phyloP scores from a whole-genome alignment of 2,329 filamentous ascomycete genomes.

The Colletotrichum lindemuthianum region DNA sequence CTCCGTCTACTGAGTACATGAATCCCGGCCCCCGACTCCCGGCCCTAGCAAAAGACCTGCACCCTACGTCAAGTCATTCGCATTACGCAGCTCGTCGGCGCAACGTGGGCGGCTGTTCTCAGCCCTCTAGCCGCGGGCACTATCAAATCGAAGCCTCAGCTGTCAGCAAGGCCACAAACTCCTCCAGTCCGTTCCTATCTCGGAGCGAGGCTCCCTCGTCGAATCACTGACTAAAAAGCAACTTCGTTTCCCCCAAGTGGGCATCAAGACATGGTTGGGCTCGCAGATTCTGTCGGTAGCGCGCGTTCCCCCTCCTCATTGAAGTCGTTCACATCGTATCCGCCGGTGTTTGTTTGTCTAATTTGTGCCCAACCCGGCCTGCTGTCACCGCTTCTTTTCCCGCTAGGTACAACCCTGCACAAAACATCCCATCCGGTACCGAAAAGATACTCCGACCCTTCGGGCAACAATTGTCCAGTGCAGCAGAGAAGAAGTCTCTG shows the following conservation, averaged over 20 bases:
- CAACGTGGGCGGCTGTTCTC: no score
- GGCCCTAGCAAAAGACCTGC: slow-evolving; percentile 14
- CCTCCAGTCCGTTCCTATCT: not conserved
- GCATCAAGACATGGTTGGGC: slow-evolving; percentile 39
- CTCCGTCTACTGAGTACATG: slow-evolving; percentile 15
- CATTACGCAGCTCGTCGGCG: no score
- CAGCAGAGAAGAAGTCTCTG: slow-evolving; percentile 35
- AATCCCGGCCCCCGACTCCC: slow-evolving; percentile 7
- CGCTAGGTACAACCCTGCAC: slow-evolving; percentile 48
- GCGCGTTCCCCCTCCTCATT: slow-evolving; percentile 33
- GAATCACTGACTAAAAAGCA: slow-evolving; percentile 32
- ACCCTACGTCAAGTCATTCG: no score
- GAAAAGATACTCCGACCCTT: slow-evolving; percentile 42
- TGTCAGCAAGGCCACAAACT: not conserved
- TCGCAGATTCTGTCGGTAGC: slow-evolving; percentile 29
- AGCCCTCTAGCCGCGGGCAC: no score
- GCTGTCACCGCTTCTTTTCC: slow-evolving; percentile 45
- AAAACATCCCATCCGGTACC: slow-evolving; percentile 41
- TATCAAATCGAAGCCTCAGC: no score
- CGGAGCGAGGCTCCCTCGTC: slow-evolving; percentile 3
- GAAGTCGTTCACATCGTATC: slow-evolving; percentile 25
- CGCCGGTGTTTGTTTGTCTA: slow-evolving; percentile 33
- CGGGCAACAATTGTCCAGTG: slow-evolving; percentile 45
- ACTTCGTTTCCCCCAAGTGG: slow-evolving; percentile 30
- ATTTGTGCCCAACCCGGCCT: slow-evolving; percentile 38